Evolutionary conservation across 306 rosid species (phyloP), one percentile per base, ranked within the genome.

Genomic region (Malus asiatica): DNA sequence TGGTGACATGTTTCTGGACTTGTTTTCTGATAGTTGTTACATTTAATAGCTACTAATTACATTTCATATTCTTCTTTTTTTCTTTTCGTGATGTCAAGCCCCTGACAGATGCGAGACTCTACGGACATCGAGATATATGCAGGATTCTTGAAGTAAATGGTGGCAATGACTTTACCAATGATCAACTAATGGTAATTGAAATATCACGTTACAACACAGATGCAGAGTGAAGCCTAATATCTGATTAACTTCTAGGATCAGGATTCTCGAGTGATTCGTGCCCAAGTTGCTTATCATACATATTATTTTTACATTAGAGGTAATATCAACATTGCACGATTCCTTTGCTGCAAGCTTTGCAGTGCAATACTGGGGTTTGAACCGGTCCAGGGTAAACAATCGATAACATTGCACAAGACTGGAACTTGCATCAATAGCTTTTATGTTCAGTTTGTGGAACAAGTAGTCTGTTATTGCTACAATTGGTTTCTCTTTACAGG

Each of bases 101-200:
- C 65, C 70, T 79, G 51, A 45, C 83, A 66, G 83, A 79, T 73
- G 83, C 83, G 16, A 73, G 83, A 23, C 74, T 73, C 63, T 79
- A 79, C 45, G 74, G 70, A 67, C 83, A 73, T 61, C 69, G 75
- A 58, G 83, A 79, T 22, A 79, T 79, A 73, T 79, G 78, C 83
- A 66, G 74, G 53, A 79, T 79, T 66, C 74, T 79, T 40, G 78
- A 79, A 79, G 78, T 79, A 19, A 79, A 79, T 73, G 78, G 83
- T 22, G 78, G 78, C 73, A 73, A 79, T 55, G 78, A 79, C 58
- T 66, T 66, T 32, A 30, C 58, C 66, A 68, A 27, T 53, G 82
- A 71, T 71, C 78, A 79, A 45, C 35, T 68, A 2, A 72, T 78
- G 65, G 83, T 79, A 79, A 57, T 66, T 57, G 71, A 16, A 53